Base-by-base conservation (phyloP, 106 monocot species). In the Narthecium ossifragum region DNA sequence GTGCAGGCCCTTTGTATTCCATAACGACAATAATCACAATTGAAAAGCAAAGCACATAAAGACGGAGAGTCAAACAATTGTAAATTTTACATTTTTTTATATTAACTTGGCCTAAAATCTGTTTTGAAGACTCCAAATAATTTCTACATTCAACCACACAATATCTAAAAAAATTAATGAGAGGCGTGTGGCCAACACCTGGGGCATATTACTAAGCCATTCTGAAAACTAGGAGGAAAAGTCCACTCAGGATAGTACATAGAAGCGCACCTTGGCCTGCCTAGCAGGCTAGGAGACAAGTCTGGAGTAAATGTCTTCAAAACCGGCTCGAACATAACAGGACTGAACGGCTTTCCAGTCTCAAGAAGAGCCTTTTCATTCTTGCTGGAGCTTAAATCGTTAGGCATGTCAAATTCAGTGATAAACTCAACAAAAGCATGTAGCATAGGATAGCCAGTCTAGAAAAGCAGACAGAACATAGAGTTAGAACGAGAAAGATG, bases 391-490 rank as follows among this genome's bases (percentile, higher is more conserved):
- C 47, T 77, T 32, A 67, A 68, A 52, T 67, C 76, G 21, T 74
- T 59, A 46, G 82, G 79, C 64, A 91, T 60, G 51, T 79, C 84
- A 70, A 91, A 99, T 22, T 75, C 53, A 43, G 78, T 68, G 37
- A 99, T 72, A 47, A 99, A 91, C 51, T 91, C 79, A 45, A 85
- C 64, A 82, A 91, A 99, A 55, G 98, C 91, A 65, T 53, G 55
- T 24, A 99, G 46, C 55, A 82, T 91, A 33, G 84, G 91, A 54
- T 70, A 99, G 17, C 68, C 79, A 80, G 33, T 59, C 98, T 99
- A 57, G 46, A 84, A 57, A 13, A 73, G 14, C 56, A 59, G 48
- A 33, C 37, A 65, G 17, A 30, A 8, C 6, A 47, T 41, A 55
- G 32, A 46, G 59, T 12, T 46, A 71, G 8, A 54, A 59, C 37